phyloP scores from a whole-genome alignment of 1,284 basidiomycete species.

The Leucoagaricus sp. region DNA sequence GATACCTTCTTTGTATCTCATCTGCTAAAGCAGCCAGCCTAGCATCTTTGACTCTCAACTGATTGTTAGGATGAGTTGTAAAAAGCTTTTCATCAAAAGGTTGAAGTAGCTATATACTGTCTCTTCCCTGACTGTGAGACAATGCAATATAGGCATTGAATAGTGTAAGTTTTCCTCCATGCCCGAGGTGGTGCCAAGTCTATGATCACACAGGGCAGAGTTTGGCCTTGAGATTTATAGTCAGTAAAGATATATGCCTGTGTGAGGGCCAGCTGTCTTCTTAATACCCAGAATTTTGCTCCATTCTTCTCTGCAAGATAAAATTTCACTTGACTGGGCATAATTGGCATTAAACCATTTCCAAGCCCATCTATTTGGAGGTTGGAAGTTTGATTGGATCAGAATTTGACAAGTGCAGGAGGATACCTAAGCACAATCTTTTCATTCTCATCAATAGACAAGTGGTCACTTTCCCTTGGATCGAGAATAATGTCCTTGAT shows the following conservation, averaged over 20 bases:
- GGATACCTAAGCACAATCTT: too few species aligned
- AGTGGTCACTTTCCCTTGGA: too few species aligned
- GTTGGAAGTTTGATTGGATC: too few species aligned
- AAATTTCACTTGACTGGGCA: too few species aligned
- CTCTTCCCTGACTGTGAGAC: not conserved
- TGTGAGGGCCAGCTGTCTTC: slow-evolving; percentile 27
- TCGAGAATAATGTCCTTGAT: too few species aligned
- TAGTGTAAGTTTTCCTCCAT: not conserved
- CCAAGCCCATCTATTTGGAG: too few species aligned
- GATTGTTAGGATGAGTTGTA: not conserved
- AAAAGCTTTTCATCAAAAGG: not conserved
- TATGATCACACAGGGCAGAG: slow-evolving; percentile 28
- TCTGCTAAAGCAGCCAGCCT: not conserved
- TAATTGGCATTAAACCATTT: too few species aligned
- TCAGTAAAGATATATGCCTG: slow-evolving; percentile 35
- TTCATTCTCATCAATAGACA: too few species aligned
- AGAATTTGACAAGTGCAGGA: too few species aligned
- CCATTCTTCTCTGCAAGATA: too few species aligned
- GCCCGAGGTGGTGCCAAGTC: slow-evolving; percentile 28
- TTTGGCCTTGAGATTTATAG: slow-evolving; percentile 36
- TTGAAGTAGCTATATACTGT: not conserved
- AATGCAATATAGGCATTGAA: not conserved
- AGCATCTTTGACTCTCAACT: not conserved
- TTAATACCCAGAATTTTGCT: slow-evolving; percentile 12
- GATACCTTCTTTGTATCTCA: too few species aligned